Base-by-base conservation (phyloP, 371 early-diverging fungal species). In the Apophysomyces ossiformis region DNA sequence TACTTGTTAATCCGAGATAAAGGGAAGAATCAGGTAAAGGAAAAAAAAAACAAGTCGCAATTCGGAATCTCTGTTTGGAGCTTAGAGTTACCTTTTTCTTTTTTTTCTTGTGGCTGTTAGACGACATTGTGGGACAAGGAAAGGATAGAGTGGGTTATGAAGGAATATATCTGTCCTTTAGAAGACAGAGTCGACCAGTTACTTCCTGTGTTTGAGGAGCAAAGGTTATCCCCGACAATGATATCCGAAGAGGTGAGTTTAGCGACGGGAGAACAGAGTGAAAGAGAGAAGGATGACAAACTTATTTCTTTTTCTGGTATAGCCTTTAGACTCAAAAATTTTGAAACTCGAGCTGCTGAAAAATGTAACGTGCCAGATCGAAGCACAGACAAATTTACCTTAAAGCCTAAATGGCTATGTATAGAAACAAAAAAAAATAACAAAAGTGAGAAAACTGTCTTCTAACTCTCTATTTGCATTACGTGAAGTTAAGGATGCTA, bases 1-100 rank as follows among this genome's bases (percentile, higher is more conserved):
- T 81, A 72, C 65, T 37, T 81, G 44, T 69, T 81, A 38, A 74
- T 81, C 57, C 73, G 74, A 5, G 81, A 81, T 44, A 36, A 57
- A 18, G 41, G 62, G n/a, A 60, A 64, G 2, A 76, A 75, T 15
- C 50, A 45, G 67, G 70, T 63, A 64, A 50, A 58, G 37, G 54
- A 38, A 39, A 21, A 57, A 47, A 37, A 21, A 46, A 57, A n/a
- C n/a, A 45, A 12, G 32, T 26, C 32, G 32, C 1, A 26, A 26
- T 26, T 26, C 32, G 32, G 32, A 26, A 26, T 26, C 32, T 26
- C 32, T 26, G 32, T 26, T 26, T 26, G 32, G 2, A 9, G 15
- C 45, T 46, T 43, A 21, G 32, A 43, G 45, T 44, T 26, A 2
- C 13, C 18, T 43, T 21, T 45, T 38, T 21, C 58, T 38, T 68